Conservation (phyloP, 192 early-diverging fungal species). For the Entomortierella lignicola region DNA sequence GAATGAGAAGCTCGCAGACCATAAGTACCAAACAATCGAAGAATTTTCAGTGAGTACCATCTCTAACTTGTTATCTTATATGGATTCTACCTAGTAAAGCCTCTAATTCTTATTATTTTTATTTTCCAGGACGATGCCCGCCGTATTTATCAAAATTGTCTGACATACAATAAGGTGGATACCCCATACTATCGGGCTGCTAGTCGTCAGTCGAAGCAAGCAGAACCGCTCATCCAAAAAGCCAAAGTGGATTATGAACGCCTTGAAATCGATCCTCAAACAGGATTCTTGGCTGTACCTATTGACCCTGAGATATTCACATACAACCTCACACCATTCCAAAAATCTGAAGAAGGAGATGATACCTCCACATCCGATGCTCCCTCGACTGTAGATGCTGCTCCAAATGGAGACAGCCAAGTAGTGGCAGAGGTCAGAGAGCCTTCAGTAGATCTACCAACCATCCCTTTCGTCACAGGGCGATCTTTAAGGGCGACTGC, state of each 20-base stretch:
- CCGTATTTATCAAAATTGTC: slow-evolving; percentile 78
- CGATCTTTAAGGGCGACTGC: slow-evolving; percentile 22
- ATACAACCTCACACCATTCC: slow-evolving; percentile 55
- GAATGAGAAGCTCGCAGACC: slow-evolving; percentile 62
- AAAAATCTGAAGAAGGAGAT: slow-evolving; percentile 15
- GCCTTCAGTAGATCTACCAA: slow-evolving; percentile 2
- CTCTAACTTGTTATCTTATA: neutral
- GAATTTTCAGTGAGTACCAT: slow-evolving; percentile 59
- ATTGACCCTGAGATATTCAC: slow-evolving; percentile 66
- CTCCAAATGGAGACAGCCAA: neutral
- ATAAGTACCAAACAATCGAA: slow-evolving; percentile 62
- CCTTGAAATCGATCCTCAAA: slow-evolving; percentile 49
- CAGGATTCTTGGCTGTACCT: slow-evolving; percentile 55
- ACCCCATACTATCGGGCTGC: slow-evolving; percentile 80
- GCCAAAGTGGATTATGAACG: slow-evolving; percentile 58
- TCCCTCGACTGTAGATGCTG: neutral
- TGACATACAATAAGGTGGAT: slow-evolving; percentile 79
- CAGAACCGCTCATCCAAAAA: slow-evolving; percentile 50
- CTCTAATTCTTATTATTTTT: neutral
- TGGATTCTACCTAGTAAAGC: neutral
- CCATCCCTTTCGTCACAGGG: slow-evolving; percentile 3
- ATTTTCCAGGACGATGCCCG: slow-evolving; percentile 68
- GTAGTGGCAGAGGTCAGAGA: neutral
- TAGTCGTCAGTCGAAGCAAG: slow-evolving; percentile 58
- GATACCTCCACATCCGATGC: neutral